Evolutionary conservation across 2,329 filamentous ascomycete genomes (phyloP).

Genomic region (Aspergillus costaricaensis): DNA sequence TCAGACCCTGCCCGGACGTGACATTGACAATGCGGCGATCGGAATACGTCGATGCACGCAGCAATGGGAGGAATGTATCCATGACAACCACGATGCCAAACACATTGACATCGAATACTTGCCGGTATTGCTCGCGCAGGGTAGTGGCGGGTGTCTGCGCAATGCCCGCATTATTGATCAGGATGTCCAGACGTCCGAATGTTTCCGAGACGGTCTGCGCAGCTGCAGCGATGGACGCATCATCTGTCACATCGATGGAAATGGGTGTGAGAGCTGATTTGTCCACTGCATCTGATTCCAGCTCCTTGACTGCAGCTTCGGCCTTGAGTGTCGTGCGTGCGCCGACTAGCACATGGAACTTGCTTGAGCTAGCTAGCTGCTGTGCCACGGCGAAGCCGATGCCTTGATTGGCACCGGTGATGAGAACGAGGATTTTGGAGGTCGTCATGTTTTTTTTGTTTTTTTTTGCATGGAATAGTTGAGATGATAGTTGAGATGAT

Average conservation of each 20-base stretch:
- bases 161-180: conserved; percentile 12
- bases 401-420: conserved; percentile 11
- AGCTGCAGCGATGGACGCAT: conserved; percentile 1
- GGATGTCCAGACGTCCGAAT: conserved; percentile 8
- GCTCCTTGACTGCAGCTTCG: neutral
- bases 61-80: conserved; percentile 7
- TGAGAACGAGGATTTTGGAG: conserved; percentile 5
- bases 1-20: conserved; percentile 9
- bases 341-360: conserved; percentile 8
- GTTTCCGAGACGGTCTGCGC: neutral
- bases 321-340: conserved; percentile 6
- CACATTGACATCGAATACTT: conserved; percentile 6
- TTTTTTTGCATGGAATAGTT: neutral
- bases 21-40: conserved; percentile 17
- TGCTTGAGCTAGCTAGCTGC: neutral
- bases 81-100: conserved; percentile 6
- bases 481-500: too few species aligned
- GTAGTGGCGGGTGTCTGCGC: neutral
- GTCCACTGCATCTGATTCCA: neutral
- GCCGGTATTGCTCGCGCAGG: conserved; percentile 4
- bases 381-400: neutral
- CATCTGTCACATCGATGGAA: neutral
- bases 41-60: conserved; percentile 11
- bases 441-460: too few species aligned
- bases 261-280: conserved; percentile 4